phyloP scores from a whole-genome alignment of 306 rosid species.

The Ceratonia siliqua region DNA sequence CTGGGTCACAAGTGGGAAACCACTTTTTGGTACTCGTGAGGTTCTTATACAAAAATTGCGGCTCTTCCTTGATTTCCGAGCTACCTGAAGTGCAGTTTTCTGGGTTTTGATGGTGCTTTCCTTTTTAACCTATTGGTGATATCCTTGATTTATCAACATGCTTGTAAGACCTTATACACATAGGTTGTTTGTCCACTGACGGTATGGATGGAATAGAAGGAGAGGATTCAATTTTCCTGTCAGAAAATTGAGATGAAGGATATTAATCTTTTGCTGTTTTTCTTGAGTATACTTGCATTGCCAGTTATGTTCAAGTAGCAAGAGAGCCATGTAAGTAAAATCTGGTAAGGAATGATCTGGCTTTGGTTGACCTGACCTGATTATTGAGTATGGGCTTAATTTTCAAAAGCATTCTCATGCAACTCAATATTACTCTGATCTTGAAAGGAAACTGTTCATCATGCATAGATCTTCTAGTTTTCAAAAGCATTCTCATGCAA shows the following conservation, averaged over 20 bases:
- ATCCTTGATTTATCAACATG: slow-evolving; percentile 18
- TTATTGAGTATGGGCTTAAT: not conserved
- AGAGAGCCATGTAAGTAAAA: not conserved
- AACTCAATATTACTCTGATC: not conserved
- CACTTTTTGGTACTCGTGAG: slow-evolving; percentile 65
- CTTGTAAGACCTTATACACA: slow-evolving; percentile 32
- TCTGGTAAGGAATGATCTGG: not conserved
- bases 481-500: not conserved
- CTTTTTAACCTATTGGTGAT: not conserved
- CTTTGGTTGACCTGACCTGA: not conserved
- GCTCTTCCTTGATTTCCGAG: slow-evolving; percentile 76
- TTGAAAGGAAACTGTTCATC: not conserved
- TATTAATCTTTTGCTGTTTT: slow-evolving; percentile 25
- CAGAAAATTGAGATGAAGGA: slow-evolving; percentile 31
- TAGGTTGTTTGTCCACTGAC: slow-evolving; percentile 32
- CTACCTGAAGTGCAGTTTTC: slow-evolving; percentile 44
- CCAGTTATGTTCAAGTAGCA: not conserved
- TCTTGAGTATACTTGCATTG: slow-evolving; percentile 29
- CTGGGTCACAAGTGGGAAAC: slow-evolving; percentile 64
- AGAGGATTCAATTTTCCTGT: slow-evolving; percentile 41
- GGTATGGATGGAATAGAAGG: slow-evolving; percentile 32
- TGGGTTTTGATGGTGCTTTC: slow-evolving; percentile 29
- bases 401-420: not conserved
- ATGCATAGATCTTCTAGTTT: too few relatives aligned
- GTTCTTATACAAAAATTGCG: slow-evolving; percentile 66